A percentile compares a stretch with the other conserved stretches of the same genome.
Conservation (phyloP, 805 yeast species). For the Candida fluviatilis region DNA sequence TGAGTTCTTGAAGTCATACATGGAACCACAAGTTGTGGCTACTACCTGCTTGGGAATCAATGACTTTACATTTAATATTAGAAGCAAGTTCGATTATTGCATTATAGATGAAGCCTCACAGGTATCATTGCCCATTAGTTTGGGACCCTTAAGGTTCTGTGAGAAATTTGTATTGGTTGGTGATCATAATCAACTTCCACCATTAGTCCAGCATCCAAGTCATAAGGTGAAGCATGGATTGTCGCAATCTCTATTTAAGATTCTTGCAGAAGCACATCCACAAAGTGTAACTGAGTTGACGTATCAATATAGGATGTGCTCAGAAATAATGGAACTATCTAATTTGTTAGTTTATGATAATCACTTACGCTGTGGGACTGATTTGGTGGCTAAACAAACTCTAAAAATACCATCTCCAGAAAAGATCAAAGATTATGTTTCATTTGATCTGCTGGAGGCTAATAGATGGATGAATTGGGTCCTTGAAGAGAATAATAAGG, state of each 20-base stretch:
- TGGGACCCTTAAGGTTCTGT: slow-evolving; percentile 81
- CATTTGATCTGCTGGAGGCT: background rate
- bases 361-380: slow-evolving; percentile 70
- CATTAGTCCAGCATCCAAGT: slow-evolving; percentile 61
- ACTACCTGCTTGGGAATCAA: slow-evolving; percentile 79
- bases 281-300: slow-evolving; percentile 70
- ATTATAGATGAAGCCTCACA: slow-evolving; percentile 97
- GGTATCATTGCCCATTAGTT: slow-evolving; percentile 82
- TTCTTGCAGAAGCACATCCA: slow-evolving; percentile 70
- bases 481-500: slow-evolving; percentile 53
- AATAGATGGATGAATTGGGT: slow-evolving; percentile 54
- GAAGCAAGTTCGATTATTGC: slow-evolving; percentile 77
- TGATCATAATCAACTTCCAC: slow-evolving; percentile 91
- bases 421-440: slow-evolving; percentile 14
- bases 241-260: slow-evolving; percentile 71
- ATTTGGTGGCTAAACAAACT: slow-evolving; percentile 54
- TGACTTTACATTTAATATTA: slow-evolving; percentile 53
- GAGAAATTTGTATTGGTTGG: slow-evolving; percentile 90
- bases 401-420: slow-evolving; percentile 46
- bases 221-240: slow-evolving; percentile 64
- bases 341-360: slow-evolving; percentile 77
- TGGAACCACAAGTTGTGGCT: slow-evolving; percentile 73
- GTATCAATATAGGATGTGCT: slow-evolving; percentile 89
- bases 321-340: slow-evolving; percentile 79
- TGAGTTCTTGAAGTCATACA: slow-evolving; percentile 45